phyloP scores from a whole-genome alignment of 768 basidiomycete species.

The Suillus ampliporus region DNA sequence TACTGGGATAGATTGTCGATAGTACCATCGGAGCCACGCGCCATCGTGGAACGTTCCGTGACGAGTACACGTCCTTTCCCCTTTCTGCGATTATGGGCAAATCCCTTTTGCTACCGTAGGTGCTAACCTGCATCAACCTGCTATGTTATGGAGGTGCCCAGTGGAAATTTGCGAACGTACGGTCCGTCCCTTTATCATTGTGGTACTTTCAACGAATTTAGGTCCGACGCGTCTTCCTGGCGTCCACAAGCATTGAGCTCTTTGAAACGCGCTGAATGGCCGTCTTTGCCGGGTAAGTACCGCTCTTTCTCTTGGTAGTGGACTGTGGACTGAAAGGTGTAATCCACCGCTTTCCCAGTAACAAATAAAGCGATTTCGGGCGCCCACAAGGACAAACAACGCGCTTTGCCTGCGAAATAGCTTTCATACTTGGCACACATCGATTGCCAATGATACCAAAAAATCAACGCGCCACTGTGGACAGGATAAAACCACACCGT shows the following conservation, averaged over 20 bases:
- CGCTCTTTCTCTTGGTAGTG: conserved; percentile 6
- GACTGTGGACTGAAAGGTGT: conserved; percentile 12
- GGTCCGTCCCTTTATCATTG: conserved; percentile 14
- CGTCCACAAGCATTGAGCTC: conserved; percentile 1
- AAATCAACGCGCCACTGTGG: conserved; percentile 35
- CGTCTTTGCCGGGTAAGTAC: conserved; percentile 15
- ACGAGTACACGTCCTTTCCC: conserved; percentile 13
- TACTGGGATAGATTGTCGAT: conserved; percentile 2
- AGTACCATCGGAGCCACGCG: background rate
- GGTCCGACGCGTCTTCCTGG: conserved; percentile 1
- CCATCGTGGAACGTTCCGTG: conserved; percentile 15
- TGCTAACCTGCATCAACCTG: conserved; percentile 8
- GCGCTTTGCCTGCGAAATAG: conserved; percentile 36
- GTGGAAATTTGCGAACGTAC: conserved; percentile 18
- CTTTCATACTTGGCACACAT: conserved; percentile 28
- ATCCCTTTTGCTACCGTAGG: conserved; percentile 2
- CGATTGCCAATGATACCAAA: conserved; percentile 37
- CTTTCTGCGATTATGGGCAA: conserved; percentile 12
- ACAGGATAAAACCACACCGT: conserved; percentile 31
- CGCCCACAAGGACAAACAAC: conserved; percentile 56
- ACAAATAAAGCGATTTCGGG: conserved; percentile 37
- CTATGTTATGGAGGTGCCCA: conserved; percentile 20
- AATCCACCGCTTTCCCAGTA: conserved; percentile 27
- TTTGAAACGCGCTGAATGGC: conserved; percentile 16
- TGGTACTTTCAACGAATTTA: background rate